These are phyloP conservation scores for Scenedesmus sp. DNA, from an alignment of 163 green algal species.

Conservation along the genomic window DNA sequence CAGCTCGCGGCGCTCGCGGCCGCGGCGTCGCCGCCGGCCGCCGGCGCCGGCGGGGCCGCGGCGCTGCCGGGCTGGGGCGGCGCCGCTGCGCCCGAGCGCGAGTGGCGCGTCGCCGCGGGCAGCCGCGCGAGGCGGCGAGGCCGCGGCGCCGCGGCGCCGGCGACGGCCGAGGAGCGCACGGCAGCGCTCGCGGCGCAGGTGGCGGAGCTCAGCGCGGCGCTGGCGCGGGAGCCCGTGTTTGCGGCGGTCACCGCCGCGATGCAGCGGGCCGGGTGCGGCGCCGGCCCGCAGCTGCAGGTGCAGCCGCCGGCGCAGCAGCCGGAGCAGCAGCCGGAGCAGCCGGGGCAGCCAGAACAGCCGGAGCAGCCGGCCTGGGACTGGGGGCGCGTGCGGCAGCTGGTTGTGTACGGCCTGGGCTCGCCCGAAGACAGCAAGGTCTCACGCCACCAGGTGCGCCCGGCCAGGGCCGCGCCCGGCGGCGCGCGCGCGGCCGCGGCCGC, in stretches of 20 bases:
- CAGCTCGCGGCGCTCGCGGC: constrained; percentile 21
- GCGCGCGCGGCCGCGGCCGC: no score
- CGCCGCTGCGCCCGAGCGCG: not conserved
- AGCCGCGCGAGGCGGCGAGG: not conserved
- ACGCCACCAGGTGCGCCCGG: constrained; percentile 63
- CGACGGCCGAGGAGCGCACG: constrained; percentile 9
- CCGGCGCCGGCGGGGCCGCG: not conserved
- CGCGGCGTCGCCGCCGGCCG: not conserved
- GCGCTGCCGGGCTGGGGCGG: constrained; percentile 35
- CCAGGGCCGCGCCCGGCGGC: no score
- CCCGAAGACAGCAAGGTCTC: constrained; percentile 61
- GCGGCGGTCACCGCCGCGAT: constrained; percentile 4
- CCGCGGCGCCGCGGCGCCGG: not conserved
- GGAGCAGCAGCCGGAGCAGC: not conserved
- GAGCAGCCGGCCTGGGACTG: constrained; percentile 37
- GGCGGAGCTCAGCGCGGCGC: not conserved
- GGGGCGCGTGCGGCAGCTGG: constrained; percentile 52
- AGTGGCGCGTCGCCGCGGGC: constrained; percentile 1
- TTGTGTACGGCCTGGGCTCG: constrained; percentile 78
- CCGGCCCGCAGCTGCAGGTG: not conserved
- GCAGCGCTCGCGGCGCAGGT: not conserved
- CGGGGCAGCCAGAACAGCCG: not conserved
- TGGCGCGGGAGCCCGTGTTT: not conserved
- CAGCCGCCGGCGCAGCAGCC: constrained; percentile 15
- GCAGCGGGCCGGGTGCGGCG: constrained; percentile 4